Evolutionary conservation across 2,329 filamentous ascomycete species (phyloP).

Genomic region (Botrytis aclada): DNA sequence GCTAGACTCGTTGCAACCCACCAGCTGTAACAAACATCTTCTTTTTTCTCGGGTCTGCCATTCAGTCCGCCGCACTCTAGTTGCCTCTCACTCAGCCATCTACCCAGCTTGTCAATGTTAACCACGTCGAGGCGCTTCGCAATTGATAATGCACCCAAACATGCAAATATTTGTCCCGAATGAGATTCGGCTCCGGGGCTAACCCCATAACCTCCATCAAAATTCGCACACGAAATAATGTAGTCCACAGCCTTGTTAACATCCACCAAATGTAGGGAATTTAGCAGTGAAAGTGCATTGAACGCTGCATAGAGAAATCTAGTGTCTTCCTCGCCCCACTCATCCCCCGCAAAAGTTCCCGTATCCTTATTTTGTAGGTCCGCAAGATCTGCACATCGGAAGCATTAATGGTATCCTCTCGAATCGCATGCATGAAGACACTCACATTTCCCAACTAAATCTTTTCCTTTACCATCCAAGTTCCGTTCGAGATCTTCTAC

Average conservation of each 20-base stretch:
- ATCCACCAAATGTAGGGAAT: constrained; percentile 69
- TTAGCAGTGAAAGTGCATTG: constrained; percentile 82
- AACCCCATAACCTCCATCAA: constrained; percentile 91
- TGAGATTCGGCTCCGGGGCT: constrained; percentile 90
- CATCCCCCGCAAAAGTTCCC: constrained; percentile 88
- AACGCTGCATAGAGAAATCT: constrained; percentile 89
- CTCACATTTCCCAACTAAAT: constrained; percentile 76
- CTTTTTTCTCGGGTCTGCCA: constrained; percentile 88
- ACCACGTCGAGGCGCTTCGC: constrained; percentile 78
- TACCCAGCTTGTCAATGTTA: constrained; percentile 75
- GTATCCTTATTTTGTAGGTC: constrained; percentile 74
- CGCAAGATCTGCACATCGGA: constrained; percentile 63
- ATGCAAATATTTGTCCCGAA: constrained; percentile 93
- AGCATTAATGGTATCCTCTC: constrained; percentile 21
- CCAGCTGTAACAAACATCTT: constrained; percentile 99
- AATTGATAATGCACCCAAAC: constrained; percentile 81
- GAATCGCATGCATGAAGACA: constrained; percentile 29
- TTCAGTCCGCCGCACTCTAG: constrained; percentile 85
- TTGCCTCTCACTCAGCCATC: constrained; percentile 93
- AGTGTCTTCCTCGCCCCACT: constrained; percentile 96
- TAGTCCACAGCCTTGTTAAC: constrained; percentile 77
- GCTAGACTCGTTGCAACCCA: constrained; percentile 92
- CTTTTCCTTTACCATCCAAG: constrained; percentile 53
- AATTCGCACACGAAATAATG: constrained; percentile 80
- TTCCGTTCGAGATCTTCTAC: constrained; percentile 74